Evolutionary conservation across 306 rosid species (phyloP).

Genomic region (Ormosia emarginata): DNA sequence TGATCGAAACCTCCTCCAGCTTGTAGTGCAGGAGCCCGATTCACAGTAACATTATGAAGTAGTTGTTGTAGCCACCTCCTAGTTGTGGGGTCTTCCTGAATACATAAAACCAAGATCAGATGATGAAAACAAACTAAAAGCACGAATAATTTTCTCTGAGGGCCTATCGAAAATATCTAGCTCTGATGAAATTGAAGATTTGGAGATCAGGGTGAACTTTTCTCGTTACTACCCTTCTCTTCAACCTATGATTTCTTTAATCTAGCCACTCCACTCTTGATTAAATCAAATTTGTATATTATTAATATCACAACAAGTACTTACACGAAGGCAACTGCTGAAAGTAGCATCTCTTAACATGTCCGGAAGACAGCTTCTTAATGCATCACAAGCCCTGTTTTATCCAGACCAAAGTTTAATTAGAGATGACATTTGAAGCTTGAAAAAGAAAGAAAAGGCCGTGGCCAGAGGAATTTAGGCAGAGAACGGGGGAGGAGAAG

Average conservation of each 20-base stretch:
- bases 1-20: slow-evolving; percentile 87
- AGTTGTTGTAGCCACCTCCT: slow-evolving; percentile 89
- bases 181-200: neutral
- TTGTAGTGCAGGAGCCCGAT: slow-evolving; percentile 72
- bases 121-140: neutral
- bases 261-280: neutral
- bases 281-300: neutral
- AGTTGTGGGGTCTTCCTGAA: slow-evolving; percentile 87
- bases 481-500: neutral
- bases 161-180: neutral
- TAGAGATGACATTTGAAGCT: neutral
- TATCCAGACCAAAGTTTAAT: slow-evolving; percentile 11
- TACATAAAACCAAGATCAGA: slow-evolving; percentile 10
- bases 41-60: slow-evolving; percentile 71
- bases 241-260: neutral
- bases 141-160: neutral
- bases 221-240: neutral
- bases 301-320: neutral
- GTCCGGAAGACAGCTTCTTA: slow-evolving; percentile 91
- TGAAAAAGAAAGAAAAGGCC: neutral
- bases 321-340: slow-evolving; percentile 82
- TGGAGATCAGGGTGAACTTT: neutral
- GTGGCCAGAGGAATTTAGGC: neutral
- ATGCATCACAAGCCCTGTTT: slow-evolving; percentile 89
- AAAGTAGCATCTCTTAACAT: slow-evolving; percentile 88